Evolutionary conservation across 768 basidiomycete species (phyloP), one percentile per base, ranked within the genome.

Genomic region (Psilocybe subaeruginosa): DNA sequence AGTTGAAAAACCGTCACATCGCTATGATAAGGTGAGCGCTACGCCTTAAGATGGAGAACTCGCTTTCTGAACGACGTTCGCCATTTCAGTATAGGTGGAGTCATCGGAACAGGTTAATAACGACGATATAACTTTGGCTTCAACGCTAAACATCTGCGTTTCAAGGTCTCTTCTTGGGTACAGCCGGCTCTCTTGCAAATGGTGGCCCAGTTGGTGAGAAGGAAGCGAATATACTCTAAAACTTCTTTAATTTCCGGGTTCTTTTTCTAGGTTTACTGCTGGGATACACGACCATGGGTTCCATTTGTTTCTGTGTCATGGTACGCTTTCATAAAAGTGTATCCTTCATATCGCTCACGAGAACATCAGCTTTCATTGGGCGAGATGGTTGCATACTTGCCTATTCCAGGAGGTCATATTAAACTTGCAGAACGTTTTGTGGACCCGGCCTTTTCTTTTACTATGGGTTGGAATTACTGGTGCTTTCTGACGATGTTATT

Each of bases 381-480:
- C 7, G 88, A 90, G 76, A 90, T 91, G 92, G 69, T 93, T 49
- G 85, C 91, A 0, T 93, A 81, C 72, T 80, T 94, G 4, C 92
- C 92, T 0, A 80, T 94, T 53, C 81, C 90, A 29, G 92, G 92
- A 59, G 92, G 84, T 2, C 91, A 93, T 66, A 92, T 93, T 73
- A 91, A 80, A 61, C 75, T 94, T 16, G 88, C 92, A 0, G 92
- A 89, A 70, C 89, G 92, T 33, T 95, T 94, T 67, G 88, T 94
- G 7, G 85, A 92, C 62, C 88, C 85, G 14, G 88, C 90, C 1
- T 77, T 91, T 61, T 89, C 90, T 2, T 82, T 83, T 61, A 75
- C 81, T 0, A 79, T 83, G 82, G 81, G 81, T 37, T 83, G 80
- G 81, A 82, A 82, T 62, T 82, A 82, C 64, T 80, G 79, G 81